Conservation (phyloP, 2,329 filamentous ascomycete genomes). For the Botrytis fragariae region DNA sequence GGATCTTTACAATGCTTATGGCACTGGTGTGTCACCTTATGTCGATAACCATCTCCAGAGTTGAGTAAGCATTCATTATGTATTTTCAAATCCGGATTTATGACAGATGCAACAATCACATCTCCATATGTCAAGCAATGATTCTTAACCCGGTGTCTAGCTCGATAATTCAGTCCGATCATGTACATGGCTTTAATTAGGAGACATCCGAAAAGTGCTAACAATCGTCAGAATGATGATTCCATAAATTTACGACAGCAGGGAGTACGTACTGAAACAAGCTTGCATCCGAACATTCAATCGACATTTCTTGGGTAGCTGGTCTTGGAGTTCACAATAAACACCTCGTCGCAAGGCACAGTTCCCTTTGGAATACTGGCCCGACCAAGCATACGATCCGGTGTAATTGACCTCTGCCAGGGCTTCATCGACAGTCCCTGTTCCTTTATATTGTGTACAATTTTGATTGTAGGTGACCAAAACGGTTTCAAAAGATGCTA, state of each 20-base stretch:
- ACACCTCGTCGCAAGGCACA: conserved; percentile 7
- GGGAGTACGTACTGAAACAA: conserved; percentile 21
- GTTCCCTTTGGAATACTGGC: conserved; percentile 4
- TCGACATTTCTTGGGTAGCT: conserved; percentile 22
- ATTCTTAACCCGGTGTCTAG: conserved; percentile 23
- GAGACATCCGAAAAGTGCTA: conserved; percentile 25
- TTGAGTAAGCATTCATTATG: conserved; percentile 31
- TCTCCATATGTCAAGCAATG: conserved; percentile 29
- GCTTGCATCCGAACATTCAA: conserved; percentile 30
- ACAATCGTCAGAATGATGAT: not conserved
- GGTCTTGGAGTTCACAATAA: conserved; percentile 18
- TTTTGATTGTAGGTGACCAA: conserved; percentile 20
- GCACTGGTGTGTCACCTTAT: conserved; percentile 25
- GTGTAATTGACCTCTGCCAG: not conserved
- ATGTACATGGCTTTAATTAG: conserved; percentile 30
- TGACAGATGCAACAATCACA: conserved; percentile 30
- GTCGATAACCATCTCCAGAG: conserved; percentile 29
- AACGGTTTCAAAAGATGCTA: conserved; percentile 23
- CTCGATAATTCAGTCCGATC: conserved; percentile 26
- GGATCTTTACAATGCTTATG: conserved; percentile 31
- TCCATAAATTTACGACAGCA: not conserved
- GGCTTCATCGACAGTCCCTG: conserved; percentile 1
- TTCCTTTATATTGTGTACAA: conserved; percentile 20
- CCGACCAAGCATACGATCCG: not conserved
- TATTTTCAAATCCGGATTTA: conserved; percentile 28